These are phyloP conservation scores for Cylindrotheca closterium DNA, from an alignment of 108 stramenopile species.

Conservation along the genomic window DNA sequence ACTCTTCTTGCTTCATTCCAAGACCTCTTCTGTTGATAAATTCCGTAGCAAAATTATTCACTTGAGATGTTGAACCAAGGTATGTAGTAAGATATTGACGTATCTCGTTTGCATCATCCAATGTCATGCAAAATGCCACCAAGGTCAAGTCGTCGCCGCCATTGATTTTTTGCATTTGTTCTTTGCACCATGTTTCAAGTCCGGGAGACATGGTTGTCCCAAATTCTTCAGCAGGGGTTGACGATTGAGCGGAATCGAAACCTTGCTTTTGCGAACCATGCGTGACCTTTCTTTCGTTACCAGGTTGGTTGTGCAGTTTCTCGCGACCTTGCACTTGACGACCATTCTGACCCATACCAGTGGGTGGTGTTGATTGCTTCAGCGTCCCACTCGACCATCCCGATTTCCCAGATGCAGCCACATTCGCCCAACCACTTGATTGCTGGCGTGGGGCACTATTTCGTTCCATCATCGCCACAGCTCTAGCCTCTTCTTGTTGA, in stretches of 20 bases:
- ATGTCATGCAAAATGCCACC: conserved; percentile 93
- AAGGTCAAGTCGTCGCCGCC: conserved; percentile 93
- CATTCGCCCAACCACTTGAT: conserved; percentile 85
- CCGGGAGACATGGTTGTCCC: conserved; percentile 81
- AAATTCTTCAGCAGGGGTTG: conserved; percentile 70
- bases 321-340: background rate
- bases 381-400: conserved; percentile 58
- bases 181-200: conserved; percentile 90
- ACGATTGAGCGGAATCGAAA: conserved; percentile 19
- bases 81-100: conserved; percentile 93
- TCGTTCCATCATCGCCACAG: conserved; percentile 55
- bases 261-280: conserved; percentile 6
- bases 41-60: conserved; percentile 92
- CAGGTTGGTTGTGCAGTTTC: too few relatives aligned
- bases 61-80: conserved; percentile 89
- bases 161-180: conserved; percentile 86
- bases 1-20: conserved; percentile 62
- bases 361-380: conserved; percentile 32
- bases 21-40: conserved; percentile 91
- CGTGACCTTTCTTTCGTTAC: conserved; percentile 5
- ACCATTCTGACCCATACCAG: conserved; percentile 6
- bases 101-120: conserved; percentile 88
- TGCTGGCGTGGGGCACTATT: conserved; percentile 23
- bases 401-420: conserved; percentile 66
- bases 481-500: conserved; percentile 84